A percentile compares a stretch with the other conserved stretches of the same genome.
These are phyloP conservation scores for Mimosa bimucronata DNA, from an alignment of 306 rosid species.

Conservation along the genomic window DNA sequence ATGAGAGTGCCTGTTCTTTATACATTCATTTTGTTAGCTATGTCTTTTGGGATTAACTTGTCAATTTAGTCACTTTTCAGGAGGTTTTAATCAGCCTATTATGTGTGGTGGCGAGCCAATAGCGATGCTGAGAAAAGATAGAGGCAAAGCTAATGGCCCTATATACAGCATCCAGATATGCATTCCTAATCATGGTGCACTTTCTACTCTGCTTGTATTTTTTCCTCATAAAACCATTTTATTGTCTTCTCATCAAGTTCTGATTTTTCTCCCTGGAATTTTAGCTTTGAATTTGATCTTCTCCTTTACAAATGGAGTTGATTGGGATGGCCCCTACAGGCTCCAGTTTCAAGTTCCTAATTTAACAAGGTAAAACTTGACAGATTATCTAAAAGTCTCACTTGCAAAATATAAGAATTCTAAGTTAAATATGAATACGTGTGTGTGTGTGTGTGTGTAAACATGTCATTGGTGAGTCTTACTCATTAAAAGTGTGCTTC, in stretches of 20 bases:
- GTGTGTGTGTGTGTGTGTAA: not conserved
- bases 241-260: constrained; percentile 22
- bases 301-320: constrained; percentile 92
- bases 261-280: not conserved
- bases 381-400: not conserved
- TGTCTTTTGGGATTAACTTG: not conserved
- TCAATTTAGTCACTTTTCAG: constrained; percentile 44
- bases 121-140: constrained; percentile 68
- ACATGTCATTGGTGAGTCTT: not conserved
- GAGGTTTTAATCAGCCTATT: constrained; percentile 96
- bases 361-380: constrained; percentile 67
- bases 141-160: constrained; percentile 92
- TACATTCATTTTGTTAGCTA: not conserved
- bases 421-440: not conserved
- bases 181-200: constrained; percentile 79
- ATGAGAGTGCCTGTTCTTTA: not conserved
- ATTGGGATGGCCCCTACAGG: constrained; percentile 96
- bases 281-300: constrained; percentile 83
- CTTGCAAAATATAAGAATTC: not conserved
- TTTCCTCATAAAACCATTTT: not conserved
- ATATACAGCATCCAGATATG: constrained; percentile 81
- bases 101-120: constrained; percentile 98
- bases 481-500: not conserved
- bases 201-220: not conserved
- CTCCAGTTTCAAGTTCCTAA: constrained; percentile 80